Conservation (phyloP, 495 filamentous ascomycete genomes). For the Chaetomium fimeti region DNA sequence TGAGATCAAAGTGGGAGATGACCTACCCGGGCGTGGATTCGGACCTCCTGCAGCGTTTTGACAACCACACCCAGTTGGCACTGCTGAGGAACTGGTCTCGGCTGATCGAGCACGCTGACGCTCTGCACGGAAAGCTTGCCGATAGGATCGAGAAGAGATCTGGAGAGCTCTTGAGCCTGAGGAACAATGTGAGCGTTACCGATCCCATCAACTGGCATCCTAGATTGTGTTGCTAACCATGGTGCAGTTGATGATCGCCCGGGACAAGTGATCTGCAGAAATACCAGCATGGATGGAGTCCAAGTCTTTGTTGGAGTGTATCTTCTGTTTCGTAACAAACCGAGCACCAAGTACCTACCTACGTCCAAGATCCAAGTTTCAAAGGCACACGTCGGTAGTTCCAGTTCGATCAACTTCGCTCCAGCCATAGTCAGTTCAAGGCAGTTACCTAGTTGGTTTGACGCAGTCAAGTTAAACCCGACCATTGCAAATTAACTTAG, state of each 20-base stretch:
- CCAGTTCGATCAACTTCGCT: too few species aligned
- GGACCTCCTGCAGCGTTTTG: neutral
- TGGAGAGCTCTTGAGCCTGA: slow-evolving; percentile 4
- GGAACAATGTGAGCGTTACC: slow-evolving; percentile 7
- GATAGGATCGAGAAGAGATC: slow-evolving; percentile 4
- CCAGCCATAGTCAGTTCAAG: too few species aligned
- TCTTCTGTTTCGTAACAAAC: too few species aligned
- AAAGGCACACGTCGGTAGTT: too few species aligned
- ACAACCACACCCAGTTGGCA: neutral
- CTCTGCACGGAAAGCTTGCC: neutral
- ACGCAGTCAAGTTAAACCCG: too few species aligned
- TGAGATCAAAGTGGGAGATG: slow-evolving; percentile 1
- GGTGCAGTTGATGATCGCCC: slow-evolving; percentile 4
- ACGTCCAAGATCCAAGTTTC: too few species aligned
- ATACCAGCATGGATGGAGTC: too few species aligned
- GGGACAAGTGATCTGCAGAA: neutral
- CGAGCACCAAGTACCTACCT: too few species aligned
- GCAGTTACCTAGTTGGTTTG: too few species aligned
- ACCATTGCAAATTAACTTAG: too few species aligned
- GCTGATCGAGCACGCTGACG: neutral
- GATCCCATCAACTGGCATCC: neutral
- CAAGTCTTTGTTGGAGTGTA: too few species aligned
- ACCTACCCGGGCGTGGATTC: neutral
- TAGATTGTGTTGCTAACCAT: neutral
- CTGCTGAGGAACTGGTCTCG: slow-evolving; percentile 3